These are phyloP conservation scores for Piromyces sp. DNA, from an alignment of 192 early-diverging fungal genomes.

Conservation along the genomic window DNA sequence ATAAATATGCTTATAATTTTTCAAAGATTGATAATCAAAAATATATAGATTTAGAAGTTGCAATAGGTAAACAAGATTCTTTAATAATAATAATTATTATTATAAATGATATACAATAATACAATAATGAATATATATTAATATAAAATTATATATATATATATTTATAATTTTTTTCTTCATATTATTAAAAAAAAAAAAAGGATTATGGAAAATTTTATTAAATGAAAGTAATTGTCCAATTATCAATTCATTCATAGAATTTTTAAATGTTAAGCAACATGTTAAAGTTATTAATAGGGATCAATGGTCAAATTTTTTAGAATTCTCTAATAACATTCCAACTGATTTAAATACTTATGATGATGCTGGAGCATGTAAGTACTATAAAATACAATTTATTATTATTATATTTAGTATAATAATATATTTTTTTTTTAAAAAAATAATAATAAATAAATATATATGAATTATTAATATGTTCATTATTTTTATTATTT, in stretches of 20 bases:
- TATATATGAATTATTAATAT: too few species aligned
- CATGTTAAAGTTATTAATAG: slow-evolving; percentile 41
- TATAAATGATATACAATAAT: too few species aligned
- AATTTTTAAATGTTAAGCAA: slow-evolving; percentile 20
- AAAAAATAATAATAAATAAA: too few species aligned
- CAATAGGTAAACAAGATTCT: not conserved
- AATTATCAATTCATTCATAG: slow-evolving; percentile 24
- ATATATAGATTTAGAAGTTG: not conserved
- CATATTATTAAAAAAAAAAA: not conserved
- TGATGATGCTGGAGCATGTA: slow-evolving; percentile 44
- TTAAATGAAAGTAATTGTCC: slow-evolving; percentile 14
- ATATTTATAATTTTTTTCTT: too few species aligned
- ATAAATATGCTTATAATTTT: not conserved
- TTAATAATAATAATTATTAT: too few species aligned
- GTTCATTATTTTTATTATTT: too few species aligned
- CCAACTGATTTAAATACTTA: slow-evolving; percentile 28
- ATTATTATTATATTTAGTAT: too few species aligned
- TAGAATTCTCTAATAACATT: slow-evolving; percentile 35
- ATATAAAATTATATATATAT: too few species aligned
- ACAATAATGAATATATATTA: too few species aligned
- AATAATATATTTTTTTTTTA: too few species aligned
- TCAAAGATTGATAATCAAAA: not conserved
- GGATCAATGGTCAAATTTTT: slow-evolving; percentile 49
- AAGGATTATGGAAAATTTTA: slow-evolving; percentile 28
- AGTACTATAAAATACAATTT: too few species aligned